Evolutionary conservation across 2,329 filamentous ascomycete genomes (phyloP), one percentile per base, ranked within the genome.

Genomic region (Coniochaeta pulveracea): DNA sequence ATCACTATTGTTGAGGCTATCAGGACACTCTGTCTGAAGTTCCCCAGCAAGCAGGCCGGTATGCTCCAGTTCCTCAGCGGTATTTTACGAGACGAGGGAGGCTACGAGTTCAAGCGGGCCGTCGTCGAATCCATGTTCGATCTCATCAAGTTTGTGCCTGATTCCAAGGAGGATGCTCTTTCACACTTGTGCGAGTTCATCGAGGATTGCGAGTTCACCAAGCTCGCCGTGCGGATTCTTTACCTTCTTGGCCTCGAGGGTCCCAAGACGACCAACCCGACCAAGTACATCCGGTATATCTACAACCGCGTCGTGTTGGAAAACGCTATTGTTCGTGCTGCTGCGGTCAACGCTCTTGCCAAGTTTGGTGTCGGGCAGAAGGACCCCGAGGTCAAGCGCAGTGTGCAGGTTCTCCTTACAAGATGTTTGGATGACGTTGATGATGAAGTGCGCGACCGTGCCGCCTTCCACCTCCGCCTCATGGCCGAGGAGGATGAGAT

Each of bases 51-150:
- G 64, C 91, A 98, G 61, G 89, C 89, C 29, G 88, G 86, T 41
- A 96, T 98, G 88, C 77, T 98, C 34, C 77, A 85, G 33, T 98
- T 98, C 75, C 73, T 98, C 30, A 94, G 89, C 50, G 85, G 88
- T n/a, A 94, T 96, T 37, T 67, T 98, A 34, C 78, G 91, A 18
- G 91, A 98, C 47, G 91, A 98, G 60, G 91, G 91, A 46, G 91
- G 91, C 37, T 98, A 93, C 56, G 91, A 96, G 40, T 98, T 98
- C 63, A 98, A 98, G 75, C 80, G 85, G 37, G 82, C 85, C 34
- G 89, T 98, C 9, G 89, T 98, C 14, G 91, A 98, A 66, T 94
- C 86, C 69, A 96, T 98, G 79, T 96, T 98, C 52, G 91, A 98
- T 50, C 66, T 98, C 36, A 96, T 98, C 66, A 95, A 96, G 58